Evolutionary conservation across 805 yeast genomes (phyloP).

Genomic region (Pichia cabralensis): DNA sequence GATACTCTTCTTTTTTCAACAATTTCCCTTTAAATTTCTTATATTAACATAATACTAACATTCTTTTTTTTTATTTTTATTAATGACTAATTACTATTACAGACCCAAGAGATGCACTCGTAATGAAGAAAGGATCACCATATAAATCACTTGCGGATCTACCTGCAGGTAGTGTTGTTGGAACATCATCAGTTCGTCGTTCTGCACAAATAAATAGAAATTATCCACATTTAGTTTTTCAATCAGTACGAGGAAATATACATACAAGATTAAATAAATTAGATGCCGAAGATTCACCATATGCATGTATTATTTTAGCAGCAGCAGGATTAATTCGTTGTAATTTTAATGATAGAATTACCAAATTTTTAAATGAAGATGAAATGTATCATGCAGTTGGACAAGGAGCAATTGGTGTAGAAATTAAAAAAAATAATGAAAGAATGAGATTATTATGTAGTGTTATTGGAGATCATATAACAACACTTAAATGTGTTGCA

Average conservation of each 20-base stretch:
- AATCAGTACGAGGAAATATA: conserved; percentile 76
- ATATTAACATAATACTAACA: conserved; percentile 7
- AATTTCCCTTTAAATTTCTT: too few relatives aligned
- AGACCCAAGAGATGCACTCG: conserved; percentile 89
- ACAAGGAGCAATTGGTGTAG: conserved; percentile 96
- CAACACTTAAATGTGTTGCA: conserved; percentile 72
- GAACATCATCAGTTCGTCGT: conserved; percentile 90
- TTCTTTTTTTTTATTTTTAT: not conserved
- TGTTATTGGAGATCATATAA: conserved; percentile 52
- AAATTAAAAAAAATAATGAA: conserved; percentile 64
- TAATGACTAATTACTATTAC: too few relatives aligned
- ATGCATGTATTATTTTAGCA: conserved; percentile 71
- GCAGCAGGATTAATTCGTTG: conserved; percentile 83
- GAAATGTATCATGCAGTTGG: conserved; percentile 96
- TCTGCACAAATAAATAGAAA: conserved; percentile 79
- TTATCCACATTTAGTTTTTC: conserved; percentile 68
- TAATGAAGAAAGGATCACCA: conserved; percentile 57
- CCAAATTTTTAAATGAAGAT: conserved; percentile 57
- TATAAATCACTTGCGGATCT: conserved; percentile 61
- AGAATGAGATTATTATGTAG: conserved; percentile 49
- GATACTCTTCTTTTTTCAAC: not conserved
- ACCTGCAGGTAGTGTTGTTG: conserved; percentile 80
- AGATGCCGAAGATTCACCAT: conserved; percentile 55
- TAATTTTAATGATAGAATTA: conserved; percentile 65
- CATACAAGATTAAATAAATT: conserved; percentile 75